These are phyloP conservation scores for Populus hybrid DNA, from an alignment of 441 rosid genomes.

Conservation along the genomic window DNA sequence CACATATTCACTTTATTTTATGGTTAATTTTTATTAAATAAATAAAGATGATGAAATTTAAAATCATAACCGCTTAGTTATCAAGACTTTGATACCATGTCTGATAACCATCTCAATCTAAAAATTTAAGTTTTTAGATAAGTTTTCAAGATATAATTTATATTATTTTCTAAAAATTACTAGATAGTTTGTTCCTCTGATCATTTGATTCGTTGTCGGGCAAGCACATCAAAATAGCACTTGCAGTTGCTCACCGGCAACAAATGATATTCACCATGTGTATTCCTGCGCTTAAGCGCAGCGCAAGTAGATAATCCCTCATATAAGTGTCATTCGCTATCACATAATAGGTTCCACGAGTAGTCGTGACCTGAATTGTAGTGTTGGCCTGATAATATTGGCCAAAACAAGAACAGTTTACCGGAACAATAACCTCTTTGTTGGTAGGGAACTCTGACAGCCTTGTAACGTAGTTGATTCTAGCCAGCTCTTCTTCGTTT, in stretches of 20 bases:
- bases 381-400: slow-evolving; percentile 42
- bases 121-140: too few species aligned
- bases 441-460: slow-evolving; percentile 26
- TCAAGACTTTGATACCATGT: too few species aligned
- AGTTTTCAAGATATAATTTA: too few species aligned
- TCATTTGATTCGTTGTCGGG: slow-evolving; percentile 39
- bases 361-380: slow-evolving; percentile 13
- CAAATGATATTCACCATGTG: slow-evolving; percentile 12
- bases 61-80: too few species aligned
- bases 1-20: too few species aligned
- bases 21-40: too few species aligned
- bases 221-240: slow-evolving; percentile 57
- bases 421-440: slow-evolving; percentile 48
- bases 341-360: slow-evolving; percentile 17
- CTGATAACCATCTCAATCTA: too few species aligned
- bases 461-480: slow-evolving; percentile 34
- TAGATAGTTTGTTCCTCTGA: slow-evolving; percentile 31
- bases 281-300: slow-evolving; percentile 30
- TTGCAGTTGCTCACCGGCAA: slow-evolving; percentile 14
- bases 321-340: slow-evolving; percentile 29
- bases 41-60: too few species aligned
- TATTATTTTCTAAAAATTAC: too few species aligned
- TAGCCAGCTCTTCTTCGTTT: slow-evolving; percentile 28
- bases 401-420: slow-evolving; percentile 39
- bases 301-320: slow-evolving; percentile 44